Evolutionary conservation across 2,329 filamentous ascomycete genomes (phyloP).

Genomic region (Fusarium circinatum): DNA sequence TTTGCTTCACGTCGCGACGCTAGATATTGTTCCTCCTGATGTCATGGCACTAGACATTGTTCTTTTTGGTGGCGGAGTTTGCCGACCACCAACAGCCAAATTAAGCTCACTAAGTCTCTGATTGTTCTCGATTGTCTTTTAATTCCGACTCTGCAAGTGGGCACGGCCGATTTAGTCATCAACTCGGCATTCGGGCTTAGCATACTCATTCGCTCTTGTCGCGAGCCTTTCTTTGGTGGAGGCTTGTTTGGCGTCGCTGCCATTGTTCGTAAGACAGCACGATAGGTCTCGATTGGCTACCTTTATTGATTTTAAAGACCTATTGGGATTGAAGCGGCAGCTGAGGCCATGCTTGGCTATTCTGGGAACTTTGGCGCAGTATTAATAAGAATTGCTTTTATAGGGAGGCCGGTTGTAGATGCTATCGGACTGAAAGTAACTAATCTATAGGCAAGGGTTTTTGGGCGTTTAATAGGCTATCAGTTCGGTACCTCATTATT

Average conservation of each 20-base stretch:
- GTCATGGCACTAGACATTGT: neutral
- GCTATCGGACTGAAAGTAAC: fast-evolving
- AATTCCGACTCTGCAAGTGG: neutral
- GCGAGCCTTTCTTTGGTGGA: too few species aligned
- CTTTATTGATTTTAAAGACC: fast-evolving
- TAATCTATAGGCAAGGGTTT: neutral
- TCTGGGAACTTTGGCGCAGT: fast-evolving
- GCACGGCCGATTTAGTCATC: too few species aligned
- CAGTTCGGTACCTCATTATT: fast-evolving
- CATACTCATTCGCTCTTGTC: too few species aligned
- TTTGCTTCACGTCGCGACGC: neutral
- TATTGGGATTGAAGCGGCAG: neutral
- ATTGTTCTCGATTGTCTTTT: neutral
- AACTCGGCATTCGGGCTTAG: neutral
- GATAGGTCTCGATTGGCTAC: neutral
- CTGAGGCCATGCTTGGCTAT: fast-evolving
- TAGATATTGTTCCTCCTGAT: neutral
- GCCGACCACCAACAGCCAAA: neutral
- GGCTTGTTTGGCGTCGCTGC: neutral
- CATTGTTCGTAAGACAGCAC: neutral
- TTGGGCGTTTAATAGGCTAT: fast-evolving
- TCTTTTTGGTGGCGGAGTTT: neutral
- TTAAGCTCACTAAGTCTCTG: neutral
- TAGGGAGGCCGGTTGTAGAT: fast-evolving
- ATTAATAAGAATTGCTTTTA: fast-evolving